Evolutionary conservation across 2,329 filamentous ascomycete species (phyloP).

Genomic region (Aspergillus sp.): DNA sequence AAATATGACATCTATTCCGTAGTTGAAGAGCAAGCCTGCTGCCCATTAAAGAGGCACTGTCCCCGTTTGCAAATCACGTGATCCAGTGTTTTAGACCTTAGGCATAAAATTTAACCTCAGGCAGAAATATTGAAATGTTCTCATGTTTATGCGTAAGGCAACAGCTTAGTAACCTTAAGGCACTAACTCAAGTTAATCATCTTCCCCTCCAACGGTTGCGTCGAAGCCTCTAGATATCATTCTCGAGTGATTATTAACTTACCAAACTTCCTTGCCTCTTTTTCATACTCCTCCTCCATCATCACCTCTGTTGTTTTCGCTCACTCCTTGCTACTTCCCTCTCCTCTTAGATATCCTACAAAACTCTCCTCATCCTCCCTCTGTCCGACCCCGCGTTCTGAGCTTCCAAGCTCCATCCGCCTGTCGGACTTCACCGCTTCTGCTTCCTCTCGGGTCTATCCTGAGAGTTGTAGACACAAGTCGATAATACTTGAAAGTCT

Average conservation of each 20-base stretch:
- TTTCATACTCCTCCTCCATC: slow-evolving; percentile 9
- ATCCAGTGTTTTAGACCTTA: too few relatives aligned
- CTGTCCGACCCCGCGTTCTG: background rate
- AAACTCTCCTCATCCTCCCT: slow-evolving; percentile 1
- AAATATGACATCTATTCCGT: too few relatives aligned
- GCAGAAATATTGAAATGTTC: too few relatives aligned
- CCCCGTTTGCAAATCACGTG: too few relatives aligned
- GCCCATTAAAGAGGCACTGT: too few relatives aligned
- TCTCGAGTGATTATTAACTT: slow-evolving; percentile 13
- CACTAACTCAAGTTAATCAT: background rate
- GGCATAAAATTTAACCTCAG: too few relatives aligned
- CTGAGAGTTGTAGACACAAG: slow-evolving; percentile 25
- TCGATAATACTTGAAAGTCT: slow-evolving; percentile 39
- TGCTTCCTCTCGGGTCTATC: slow-evolving; percentile 25
- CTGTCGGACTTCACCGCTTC: slow-evolving; percentile 19
- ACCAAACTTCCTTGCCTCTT: background rate
- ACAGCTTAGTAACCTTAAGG: background rate
- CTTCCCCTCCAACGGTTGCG: slow-evolving; percentile 21
- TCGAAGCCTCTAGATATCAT: slow-evolving; percentile 2
- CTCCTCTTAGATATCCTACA: background rate
- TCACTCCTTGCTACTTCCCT: background rate
- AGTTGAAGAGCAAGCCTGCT: too few relatives aligned
- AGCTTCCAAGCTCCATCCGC: slow-evolving; percentile 7
- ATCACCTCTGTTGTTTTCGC: slow-evolving; percentile 6
- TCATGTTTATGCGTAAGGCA: background rate